Percentiles rank a stretch among this genome's conserved stretches.
Conservation (phyloP, 2,329 filamentous ascomycete genomes). For the Beauveria australis region DNA sequence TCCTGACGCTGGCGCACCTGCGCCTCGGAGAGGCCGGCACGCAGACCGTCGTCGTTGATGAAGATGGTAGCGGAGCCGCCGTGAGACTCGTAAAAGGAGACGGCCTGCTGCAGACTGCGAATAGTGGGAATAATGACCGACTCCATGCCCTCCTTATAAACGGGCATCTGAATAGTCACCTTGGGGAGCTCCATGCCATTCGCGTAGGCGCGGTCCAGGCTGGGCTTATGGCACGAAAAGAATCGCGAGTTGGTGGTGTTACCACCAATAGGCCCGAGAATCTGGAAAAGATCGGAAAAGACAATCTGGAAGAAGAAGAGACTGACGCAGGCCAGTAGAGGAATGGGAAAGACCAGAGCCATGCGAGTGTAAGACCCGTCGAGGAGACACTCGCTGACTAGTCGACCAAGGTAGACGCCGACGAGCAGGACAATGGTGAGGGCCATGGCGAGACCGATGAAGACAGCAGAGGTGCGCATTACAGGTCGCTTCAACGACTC, state of each 20-base stretch:
- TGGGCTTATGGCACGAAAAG: slow-evolving; percentile 32
- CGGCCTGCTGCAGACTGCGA: slow-evolving; percentile 38
- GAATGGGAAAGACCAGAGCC: slow-evolving; percentile 26
- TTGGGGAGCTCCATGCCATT: slow-evolving; percentile 29
- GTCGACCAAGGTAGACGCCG: slow-evolving; percentile 28
- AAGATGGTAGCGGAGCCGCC: slow-evolving; percentile 44
- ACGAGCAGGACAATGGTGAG: slow-evolving; percentile 30
- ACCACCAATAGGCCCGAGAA: slow-evolving; percentile 40
- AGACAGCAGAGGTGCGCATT: slow-evolving; percentile 27
- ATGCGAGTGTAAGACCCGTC: slow-evolving; percentile 30
- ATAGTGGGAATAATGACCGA: slow-evolving; percentile 41
- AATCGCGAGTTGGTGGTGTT: slow-evolving; percentile 35
- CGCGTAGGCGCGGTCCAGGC: slow-evolving; percentile 23
- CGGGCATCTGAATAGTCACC: slow-evolving; percentile 33
- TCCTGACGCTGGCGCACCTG: slow-evolving; percentile 33
- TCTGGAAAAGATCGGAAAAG: slow-evolving; percentile 31
- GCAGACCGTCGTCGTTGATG: slow-evolving; percentile 56
- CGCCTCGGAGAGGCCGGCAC: slow-evolving; percentile 36
- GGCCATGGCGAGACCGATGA: slow-evolving; percentile 29
- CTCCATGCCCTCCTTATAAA: slow-evolving; percentile 33
- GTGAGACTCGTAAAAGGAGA: slow-evolving; percentile 41
- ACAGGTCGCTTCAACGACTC: slow-evolving; percentile 36
- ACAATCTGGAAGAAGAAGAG: slow-evolving; percentile 38
- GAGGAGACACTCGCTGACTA: slow-evolving; percentile 30
- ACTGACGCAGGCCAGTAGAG: slow-evolving; percentile 27